Evolutionary conservation across 768 basidiomycete species (phyloP), one percentile per base, ranked within the genome.

Genomic region (Lyophyllum shimeji): DNA sequence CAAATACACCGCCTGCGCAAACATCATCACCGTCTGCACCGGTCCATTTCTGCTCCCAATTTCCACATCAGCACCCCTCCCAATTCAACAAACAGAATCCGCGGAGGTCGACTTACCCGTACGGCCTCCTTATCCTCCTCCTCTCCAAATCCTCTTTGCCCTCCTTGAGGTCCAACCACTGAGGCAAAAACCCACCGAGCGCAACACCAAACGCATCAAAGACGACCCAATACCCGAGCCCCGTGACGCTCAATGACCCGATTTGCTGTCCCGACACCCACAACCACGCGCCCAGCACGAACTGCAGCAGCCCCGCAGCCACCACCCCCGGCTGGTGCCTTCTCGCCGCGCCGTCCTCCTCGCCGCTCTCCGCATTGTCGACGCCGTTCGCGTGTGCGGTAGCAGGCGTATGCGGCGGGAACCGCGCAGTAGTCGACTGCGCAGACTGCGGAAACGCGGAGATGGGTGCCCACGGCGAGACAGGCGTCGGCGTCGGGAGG

Each of bases 201-300:
- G 69, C 84, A 4, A 96, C 81, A 0, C 95, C 95, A 59, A 95
- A 76, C 2, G 94, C 83, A 67, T 98, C 96, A 66, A 98, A 99
- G 1, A 98, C 94, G 21, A 96, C 85, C 86, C 96, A 90, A 67
- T 99, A 99, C 0, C 96, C 97, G 17, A 99, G 70, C 0, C 94
- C 97, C 1, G 96, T 96, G 53, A 89, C 86, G 7, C 89, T 80
- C 25, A 98, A 74, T 46, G 93, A 94, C 17, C 95, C 95, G 20
- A 85, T 82, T 57, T 87, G 85, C 70, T 99, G 97, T 1, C 95
- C 95, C 21, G 78, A 79, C 0, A 94, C 87, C 97, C 97, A 99
- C 8, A 98, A 59, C 64, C 80, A 83, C 2, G 84, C 85, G 0
- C 90, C 90, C 1, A 91, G 71, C 3, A 80, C 59, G 52, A 91